Evolutionary conservation across 2,329 filamentous ascomycete genomes (phyloP).

Genomic region (Stemphylium lycopersici): DNA sequence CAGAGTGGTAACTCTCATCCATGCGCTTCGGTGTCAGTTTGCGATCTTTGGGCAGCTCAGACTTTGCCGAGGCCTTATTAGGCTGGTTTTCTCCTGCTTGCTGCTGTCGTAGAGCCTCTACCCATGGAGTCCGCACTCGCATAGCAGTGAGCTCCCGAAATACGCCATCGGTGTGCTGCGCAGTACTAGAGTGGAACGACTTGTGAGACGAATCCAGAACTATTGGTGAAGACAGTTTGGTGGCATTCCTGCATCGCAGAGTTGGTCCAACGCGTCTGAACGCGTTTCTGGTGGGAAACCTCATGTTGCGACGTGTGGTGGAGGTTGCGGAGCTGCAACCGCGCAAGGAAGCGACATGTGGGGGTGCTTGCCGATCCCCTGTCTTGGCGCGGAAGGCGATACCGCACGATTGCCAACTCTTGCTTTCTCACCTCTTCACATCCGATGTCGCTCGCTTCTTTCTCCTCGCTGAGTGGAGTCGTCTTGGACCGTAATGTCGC

Average conservation of each 20-base stretch:
- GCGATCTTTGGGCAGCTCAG: conserved; percentile 53
- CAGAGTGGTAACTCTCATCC: conserved; percentile 72
- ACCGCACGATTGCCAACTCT: neutral
- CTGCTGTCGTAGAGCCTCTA: conserved; percentile 66
- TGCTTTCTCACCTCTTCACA: conserved; percentile 3
- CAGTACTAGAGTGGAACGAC: conserved; percentile 33
- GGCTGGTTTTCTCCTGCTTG: conserved; percentile 48
- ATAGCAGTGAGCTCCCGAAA: conserved; percentile 58
- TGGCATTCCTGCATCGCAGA: conserved; percentile 9
- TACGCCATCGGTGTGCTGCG: conserved; percentile 61
- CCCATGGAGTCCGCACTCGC: conserved; percentile 67
- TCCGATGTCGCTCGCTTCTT: neutral
- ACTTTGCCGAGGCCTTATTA: conserved; percentile 37
- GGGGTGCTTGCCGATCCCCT: conserved; percentile 21
- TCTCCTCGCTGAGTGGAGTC: neutral
- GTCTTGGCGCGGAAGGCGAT: conserved; percentile 26
- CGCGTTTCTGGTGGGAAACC: conserved; percentile 22
- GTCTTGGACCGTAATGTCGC: conserved; percentile 27
- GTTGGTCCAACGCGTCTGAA: conserved; percentile 22
- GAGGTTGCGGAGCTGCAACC: conserved; percentile 10
- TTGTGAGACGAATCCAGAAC: neutral
- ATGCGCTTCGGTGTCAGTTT: conserved; percentile 71
- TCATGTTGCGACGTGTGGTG: conserved; percentile 28
- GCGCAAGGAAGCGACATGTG: conserved; percentile 26
- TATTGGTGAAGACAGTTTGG: neutral